These are phyloP conservation scores for Colletotrichum aenigma DNA, from an alignment of 2,329 filamentous ascomycete genomes.

Conservation along the genomic window DNA sequence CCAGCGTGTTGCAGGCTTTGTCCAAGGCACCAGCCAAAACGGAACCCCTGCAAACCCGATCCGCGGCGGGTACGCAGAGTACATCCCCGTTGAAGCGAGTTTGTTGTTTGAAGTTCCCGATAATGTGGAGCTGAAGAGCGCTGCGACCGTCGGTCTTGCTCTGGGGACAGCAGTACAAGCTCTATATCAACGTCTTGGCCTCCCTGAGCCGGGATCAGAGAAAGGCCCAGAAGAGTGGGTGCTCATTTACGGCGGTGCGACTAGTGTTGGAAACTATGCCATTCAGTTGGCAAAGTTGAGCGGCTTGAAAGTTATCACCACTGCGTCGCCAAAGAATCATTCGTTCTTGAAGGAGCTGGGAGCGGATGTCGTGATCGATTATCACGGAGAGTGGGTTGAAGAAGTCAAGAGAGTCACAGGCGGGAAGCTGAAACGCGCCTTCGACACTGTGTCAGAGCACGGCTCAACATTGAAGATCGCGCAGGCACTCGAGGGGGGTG, in stretches of 20 bases:
- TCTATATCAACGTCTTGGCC: not conserved
- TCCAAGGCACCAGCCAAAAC: slow-evolving; percentile 26
- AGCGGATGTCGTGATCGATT: slow-evolving; percentile 51
- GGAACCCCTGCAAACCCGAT: not conserved
- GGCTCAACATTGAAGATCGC: slow-evolving; percentile 30
- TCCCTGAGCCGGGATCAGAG: not conserved
- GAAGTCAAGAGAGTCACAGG: slow-evolving; percentile 20
- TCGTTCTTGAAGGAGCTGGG: slow-evolving; percentile 44
- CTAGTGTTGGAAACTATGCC: slow-evolving; percentile 10
- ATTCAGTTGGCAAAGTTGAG: not conserved
- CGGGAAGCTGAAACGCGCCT: slow-evolving; percentile 14
- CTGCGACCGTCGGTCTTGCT: not conserved
- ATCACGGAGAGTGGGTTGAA: slow-evolving; percentile 28
- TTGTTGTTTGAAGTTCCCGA: not conserved
- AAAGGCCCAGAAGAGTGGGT: slow-evolving; percentile 3
- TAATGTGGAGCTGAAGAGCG: not conserved
- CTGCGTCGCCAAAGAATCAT: slow-evolving; percentile 31
- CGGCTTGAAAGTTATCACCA: not conserved
- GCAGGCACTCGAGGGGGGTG: slow-evolving; percentile 20
- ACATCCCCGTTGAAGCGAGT: not conserved
- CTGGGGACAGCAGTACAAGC: not conserved
- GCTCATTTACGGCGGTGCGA: slow-evolving; percentile 29
- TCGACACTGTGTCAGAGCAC: slow-evolving; percentile 33
- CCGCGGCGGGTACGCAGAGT: not conserved
- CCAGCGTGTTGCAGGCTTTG: slow-evolving; percentile 36